A percentile compares a stretch with the other conserved stretches of the same genome.
Conservation (phyloP, 2,329 filamentous ascomycete species). For the Thielaviopsis ethacetica region DNA sequence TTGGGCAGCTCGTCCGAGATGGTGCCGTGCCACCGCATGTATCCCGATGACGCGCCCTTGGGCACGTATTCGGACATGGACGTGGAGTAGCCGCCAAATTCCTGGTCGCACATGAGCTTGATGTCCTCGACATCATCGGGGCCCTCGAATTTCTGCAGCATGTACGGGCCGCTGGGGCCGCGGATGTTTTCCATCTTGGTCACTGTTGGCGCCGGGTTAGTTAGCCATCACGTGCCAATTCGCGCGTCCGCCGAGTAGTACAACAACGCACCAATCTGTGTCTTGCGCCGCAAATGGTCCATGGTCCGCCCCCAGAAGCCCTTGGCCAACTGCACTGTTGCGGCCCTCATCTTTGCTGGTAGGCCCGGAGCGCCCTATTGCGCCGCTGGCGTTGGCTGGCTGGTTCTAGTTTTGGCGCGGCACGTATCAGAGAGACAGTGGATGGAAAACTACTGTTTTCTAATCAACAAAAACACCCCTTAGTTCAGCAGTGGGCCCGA, state of each 20-base stretch:
- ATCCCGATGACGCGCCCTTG: slow-evolving; percentile 17
- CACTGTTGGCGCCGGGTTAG: slow-evolving; percentile 26
- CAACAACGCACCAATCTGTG: slow-evolving; percentile 35
- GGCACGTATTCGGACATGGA: slow-evolving; percentile 50
- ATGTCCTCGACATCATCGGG: slow-evolving; percentile 31
- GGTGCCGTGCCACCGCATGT: slow-evolving; percentile 69
- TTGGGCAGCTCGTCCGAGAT: slow-evolving; percentile 76
- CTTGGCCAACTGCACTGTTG: slow-evolving; percentile 25
- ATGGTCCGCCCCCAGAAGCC: slow-evolving; percentile 42
- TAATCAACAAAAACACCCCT: background rate
- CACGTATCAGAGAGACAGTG: background rate
- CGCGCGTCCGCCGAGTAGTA: background rate
- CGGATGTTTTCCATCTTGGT: slow-evolving; percentile 54
- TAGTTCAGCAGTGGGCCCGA: background rate
- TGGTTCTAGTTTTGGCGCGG: background rate
- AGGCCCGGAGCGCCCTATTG: slow-evolving; percentile 14
- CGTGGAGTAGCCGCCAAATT: slow-evolving; percentile 74
- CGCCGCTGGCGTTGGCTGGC: background rate
- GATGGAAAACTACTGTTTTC: background rate
- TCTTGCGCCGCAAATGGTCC: slow-evolving; percentile 42
- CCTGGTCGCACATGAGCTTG: slow-evolving; percentile 73
- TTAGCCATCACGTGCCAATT: background rate
- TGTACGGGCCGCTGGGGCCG: slow-evolving; percentile 44
- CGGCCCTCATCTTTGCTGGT: slow-evolving; percentile 22
- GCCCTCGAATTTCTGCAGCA: slow-evolving; percentile 46